These are phyloP conservation scores for Medicago arabica DNA, from an alignment of 306 rosid species.

Conservation along the genomic window DNA sequence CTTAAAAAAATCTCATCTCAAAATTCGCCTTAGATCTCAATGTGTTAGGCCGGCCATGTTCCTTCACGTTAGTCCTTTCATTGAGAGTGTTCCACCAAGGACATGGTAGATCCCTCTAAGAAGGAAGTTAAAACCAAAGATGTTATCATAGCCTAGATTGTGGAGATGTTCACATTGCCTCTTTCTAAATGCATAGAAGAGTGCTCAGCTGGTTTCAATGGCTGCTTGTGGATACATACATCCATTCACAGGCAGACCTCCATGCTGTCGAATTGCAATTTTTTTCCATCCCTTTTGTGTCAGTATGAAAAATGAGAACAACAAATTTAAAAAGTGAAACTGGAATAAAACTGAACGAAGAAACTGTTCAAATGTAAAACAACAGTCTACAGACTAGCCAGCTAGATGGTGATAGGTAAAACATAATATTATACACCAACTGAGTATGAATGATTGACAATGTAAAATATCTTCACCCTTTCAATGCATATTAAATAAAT, in stretches of 20 bases:
- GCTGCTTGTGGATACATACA: no score
- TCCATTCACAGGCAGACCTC: background rate
- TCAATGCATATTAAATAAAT: slow-evolving; percentile 17
- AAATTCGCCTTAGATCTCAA: no score
- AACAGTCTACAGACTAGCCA: slow-evolving; percentile 33
- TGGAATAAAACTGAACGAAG: background rate
- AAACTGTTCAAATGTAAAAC: slow-evolving; percentile 28
- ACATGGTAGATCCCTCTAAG: background rate
- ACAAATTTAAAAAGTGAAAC: background rate
- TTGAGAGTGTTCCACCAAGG: background rate
- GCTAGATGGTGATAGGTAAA: background rate
- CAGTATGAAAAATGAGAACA: background rate
- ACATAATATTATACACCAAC: background rate
- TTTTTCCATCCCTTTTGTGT: no score
- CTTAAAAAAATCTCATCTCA: no score
- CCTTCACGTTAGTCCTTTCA: no score
- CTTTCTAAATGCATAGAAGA: background rate
- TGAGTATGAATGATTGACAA: background rate
- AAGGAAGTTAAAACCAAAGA: background rate
- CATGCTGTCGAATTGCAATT: background rate
- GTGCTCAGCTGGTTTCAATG: no score
- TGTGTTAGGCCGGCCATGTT: no score
- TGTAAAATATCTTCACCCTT: no score
- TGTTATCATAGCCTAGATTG: background rate
- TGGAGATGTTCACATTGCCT: background rate